phyloP scores from a whole-genome alignment of 371 early-diverging fungal genomes.

The Mortierella sp. region DNA sequence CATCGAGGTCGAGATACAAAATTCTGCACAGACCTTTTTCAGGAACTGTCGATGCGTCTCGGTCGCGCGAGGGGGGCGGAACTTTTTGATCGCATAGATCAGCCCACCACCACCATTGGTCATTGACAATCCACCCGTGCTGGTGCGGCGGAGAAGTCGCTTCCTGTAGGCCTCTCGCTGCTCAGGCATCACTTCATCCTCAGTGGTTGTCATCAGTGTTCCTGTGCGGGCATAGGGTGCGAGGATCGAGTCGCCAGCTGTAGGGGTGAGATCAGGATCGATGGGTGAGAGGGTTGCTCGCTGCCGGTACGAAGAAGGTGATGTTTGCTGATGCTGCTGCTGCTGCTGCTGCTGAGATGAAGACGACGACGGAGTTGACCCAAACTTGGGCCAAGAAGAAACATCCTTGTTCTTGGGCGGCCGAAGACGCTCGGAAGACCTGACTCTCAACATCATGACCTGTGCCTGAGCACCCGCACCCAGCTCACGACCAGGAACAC shows the following conservation, averaged over 20 bases:
- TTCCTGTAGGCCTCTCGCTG: conserved; percentile 52
- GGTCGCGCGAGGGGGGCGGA: conserved; percentile 72
- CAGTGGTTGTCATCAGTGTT: conserved; percentile 38
- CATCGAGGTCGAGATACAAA: conserved; percentile 73
- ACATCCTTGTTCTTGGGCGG: background rate
- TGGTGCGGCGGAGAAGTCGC: conserved; percentile 29
- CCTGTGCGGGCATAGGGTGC: conserved; percentile 27
- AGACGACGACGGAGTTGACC: background rate
- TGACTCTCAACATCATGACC: conserved; percentile 51
- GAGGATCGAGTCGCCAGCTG: conserved; percentile 5
- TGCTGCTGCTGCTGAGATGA: background rate
- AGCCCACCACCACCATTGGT: conserved; percentile 29
- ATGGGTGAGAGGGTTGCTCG: background rate
- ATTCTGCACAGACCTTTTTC: conserved; percentile 76
- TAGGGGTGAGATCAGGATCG: background rate
- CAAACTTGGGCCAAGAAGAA: background rate
- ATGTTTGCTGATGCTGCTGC: background rate
- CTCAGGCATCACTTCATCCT: conserved; percentile 42
- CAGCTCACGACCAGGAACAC: conserved; percentile 42
- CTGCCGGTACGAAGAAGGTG: background rate
- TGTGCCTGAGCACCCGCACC: conserved; percentile 54
- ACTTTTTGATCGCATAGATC: conserved; percentile 85
- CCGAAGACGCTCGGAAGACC: conserved; percentile 30
- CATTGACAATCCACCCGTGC: conserved; percentile 22
- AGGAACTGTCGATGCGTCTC: conserved; percentile 82